Evolutionary conservation across 1,284 basidiomycete genomes (phyloP), one percentile per base, ranked within the genome.

Genomic region (Leccinum fallax): DNA sequence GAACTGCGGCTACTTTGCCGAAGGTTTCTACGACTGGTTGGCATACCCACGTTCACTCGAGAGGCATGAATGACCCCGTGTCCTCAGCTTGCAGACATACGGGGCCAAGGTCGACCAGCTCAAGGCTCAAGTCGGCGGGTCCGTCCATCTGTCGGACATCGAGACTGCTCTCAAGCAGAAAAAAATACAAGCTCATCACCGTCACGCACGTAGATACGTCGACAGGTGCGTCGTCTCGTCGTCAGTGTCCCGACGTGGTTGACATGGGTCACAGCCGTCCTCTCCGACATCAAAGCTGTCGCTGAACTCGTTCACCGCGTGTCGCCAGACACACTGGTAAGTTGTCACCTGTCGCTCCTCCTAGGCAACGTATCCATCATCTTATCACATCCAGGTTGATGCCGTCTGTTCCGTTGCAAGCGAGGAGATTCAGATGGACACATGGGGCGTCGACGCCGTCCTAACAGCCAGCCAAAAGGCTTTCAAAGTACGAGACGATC

Each of bases 121-220:
- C 70, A 89, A 85, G 67, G 93, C 96, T 3, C 84, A 89, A 32
- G 81, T 98, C 64, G 97, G 97, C 36, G 85, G 84, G 52, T 85
- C 89, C 19, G 92, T 95, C 19, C 78, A 84, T 59, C 76, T 81
- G 46, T 74, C 82, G 4, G 85, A 89, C 51, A 78, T 97, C 49
- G 88, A 90, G 70, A 78, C 83, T n/a, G 92, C 92, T 1, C 83
- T 98, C 46, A 81, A 85, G 75, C 78, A 83, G 67, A n/a, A 94
- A 94, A 78, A 90, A 90, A 74, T 97, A 94, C 84, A 97, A 97
- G 78, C 75, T 95, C 57, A 79, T 96, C 65, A 96, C 95, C 7
- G 87, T 98, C 71, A 98, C 97, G 6, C 97, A 99, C 74, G 95
- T 97, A 61, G 94, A 96, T 76, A 95, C 94, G 8, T 95, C 93